Evolutionary conservation across 257 asterid species (phyloP), one percentile per base, ranked within the genome.

Genomic region (Echites panduratus): DNA sequence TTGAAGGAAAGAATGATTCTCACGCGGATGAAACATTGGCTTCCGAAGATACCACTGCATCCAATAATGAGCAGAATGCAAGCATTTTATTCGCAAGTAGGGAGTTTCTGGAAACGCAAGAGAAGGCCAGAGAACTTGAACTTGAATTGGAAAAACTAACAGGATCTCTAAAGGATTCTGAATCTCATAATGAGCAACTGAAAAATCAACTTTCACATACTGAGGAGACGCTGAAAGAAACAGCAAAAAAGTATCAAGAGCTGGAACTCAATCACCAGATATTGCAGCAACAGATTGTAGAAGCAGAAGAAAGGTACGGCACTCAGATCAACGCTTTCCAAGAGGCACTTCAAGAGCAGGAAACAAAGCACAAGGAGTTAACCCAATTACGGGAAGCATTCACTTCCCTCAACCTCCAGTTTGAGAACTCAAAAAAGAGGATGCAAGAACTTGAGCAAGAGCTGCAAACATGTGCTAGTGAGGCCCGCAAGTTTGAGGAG

Each of bases 81-180:
- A 71, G 75, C 78, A 69, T 70, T 68, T 70, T 70, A 20, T 83
- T 85, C 68, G 35, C 81, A 19, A 66, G 82, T 26, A 80, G 95
- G 48, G 95, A 88, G 62, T 68, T 92, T 56, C 83, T 89, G 2
- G 97, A 91, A 83, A 86, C 93, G 20, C 93, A 82, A 56, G 98
- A 93, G 76, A 87, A 79, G 83, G 82, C 87, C 0, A 84, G 79
- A 48, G 98, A 93, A 62, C 88, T 91, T 10, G 90, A 89, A 78
- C 79, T 68, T 54, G 97, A 93, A 77, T 35, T 93, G 81, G 78
- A 82, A 76, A 88, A 75, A 70, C 66, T 89, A 57, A 77, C 94
- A 4, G 77, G 82, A 20, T 77, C 53, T n/a, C 77, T 86, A 8
- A 91, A 93, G 75, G 87, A 79, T 70, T 75, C 89, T 27, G 97